These are phyloP conservation scores for Myxozyma lipomycoides DNA, from an alignment of 805 yeast genomes.

Conservation along the genomic window DNA sequence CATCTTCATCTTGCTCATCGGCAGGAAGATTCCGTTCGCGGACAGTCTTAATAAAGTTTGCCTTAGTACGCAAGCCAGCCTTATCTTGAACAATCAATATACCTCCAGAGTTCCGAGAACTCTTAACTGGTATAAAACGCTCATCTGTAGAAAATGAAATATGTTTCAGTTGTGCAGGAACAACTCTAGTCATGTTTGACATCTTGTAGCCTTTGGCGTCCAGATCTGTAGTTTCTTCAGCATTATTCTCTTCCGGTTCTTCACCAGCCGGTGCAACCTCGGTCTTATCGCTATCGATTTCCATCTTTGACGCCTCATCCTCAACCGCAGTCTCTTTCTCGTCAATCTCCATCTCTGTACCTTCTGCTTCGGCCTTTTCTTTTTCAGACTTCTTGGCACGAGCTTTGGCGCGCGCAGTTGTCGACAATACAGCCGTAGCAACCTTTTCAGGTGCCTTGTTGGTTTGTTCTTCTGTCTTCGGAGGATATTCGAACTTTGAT, in stretches of 20 bases:
- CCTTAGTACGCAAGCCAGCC: conserved; percentile 12
- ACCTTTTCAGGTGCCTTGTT: conserved; percentile 83
- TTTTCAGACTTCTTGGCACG: conserved; percentile 70
- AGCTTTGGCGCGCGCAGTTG: conserved; percentile 90
- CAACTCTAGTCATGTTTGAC: conserved; percentile 76
- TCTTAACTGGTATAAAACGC: conserved; percentile 79
- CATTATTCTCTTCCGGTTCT: conserved; percentile 28
- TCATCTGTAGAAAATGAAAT: conserved; percentile 71
- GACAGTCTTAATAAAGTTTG: conserved; percentile 66
- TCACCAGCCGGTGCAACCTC: conserved; percentile 22
- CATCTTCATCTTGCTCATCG: conserved; percentile 54
- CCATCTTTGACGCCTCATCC: conserved; percentile 29
- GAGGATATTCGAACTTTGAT: conserved; percentile 82
- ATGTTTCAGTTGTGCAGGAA: conserved; percentile 83
- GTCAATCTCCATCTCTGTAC: conserved; percentile 43
- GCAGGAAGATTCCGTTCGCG: conserved; percentile 86
- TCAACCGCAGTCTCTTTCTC: conserved; percentile 18
- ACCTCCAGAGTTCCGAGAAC: conserved; percentile 48
- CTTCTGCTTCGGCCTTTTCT: conserved; percentile 51
- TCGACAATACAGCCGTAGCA: conserved; percentile 88
- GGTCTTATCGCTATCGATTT: conserved; percentile 39
- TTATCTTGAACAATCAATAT: conserved; percentile 66
- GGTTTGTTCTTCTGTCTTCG: conserved; percentile 72
- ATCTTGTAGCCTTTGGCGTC: conserved; percentile 64
- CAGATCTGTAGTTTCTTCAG: conserved; percentile 47